Conservation (phyloP, 2,329 filamentous ascomycete species). For the Phyllosticta citrichinensis region DNA sequence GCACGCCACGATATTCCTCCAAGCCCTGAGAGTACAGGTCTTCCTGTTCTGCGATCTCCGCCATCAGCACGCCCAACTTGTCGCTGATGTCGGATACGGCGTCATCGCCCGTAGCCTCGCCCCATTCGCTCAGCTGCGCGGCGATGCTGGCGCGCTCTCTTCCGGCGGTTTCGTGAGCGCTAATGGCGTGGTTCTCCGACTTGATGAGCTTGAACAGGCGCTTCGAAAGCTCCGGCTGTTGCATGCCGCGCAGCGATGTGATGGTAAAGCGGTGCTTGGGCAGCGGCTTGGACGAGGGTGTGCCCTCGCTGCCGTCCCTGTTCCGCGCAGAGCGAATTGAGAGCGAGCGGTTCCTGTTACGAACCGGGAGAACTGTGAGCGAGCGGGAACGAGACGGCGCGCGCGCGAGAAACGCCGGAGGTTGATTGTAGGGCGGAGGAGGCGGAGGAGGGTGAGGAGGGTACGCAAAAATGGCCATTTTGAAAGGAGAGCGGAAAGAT, state of each 20-base stretch:
- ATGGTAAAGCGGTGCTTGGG: slow-evolving; percentile 70
- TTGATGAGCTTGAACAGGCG: slow-evolving; percentile 90
- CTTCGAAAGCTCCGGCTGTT: slow-evolving; percentile 81
- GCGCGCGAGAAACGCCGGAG: slow-evolving; percentile 13
- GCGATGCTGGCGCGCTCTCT: slow-evolving; percentile 79
- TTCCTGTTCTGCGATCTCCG: slow-evolving; percentile 90
- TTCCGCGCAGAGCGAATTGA: slow-evolving; percentile 54
- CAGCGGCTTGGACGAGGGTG: slow-evolving; percentile 30
- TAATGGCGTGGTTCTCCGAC: slow-evolving; percentile 80
- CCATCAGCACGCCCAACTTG: slow-evolving; percentile 86
- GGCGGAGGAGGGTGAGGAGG: slow-evolving; percentile 20
- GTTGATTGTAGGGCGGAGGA: slow-evolving; percentile 17
- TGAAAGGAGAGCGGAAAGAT: slow-evolving; percentile 2
- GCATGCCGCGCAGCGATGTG: slow-evolving; percentile 71
- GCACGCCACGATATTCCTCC: slow-evolving; percentile 69
- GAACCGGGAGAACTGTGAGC: slow-evolving; percentile 22
- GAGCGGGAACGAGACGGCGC: slow-evolving; percentile 18
- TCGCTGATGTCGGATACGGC: slow-evolving; percentile 82
- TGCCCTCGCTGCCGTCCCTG: slow-evolving; percentile 27
- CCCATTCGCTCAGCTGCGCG: slow-evolving; percentile 90
- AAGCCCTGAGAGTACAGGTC: slow-evolving; percentile 76
- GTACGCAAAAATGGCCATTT: slow-evolving; percentile 20
- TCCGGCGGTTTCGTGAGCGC: slow-evolving; percentile 72
- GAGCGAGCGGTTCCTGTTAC: slow-evolving; percentile 58
- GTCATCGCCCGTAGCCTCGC: slow-evolving; percentile 81